Conservation (phyloP, 257 asterid genomes). For the Buddleja alternifolia region DNA sequence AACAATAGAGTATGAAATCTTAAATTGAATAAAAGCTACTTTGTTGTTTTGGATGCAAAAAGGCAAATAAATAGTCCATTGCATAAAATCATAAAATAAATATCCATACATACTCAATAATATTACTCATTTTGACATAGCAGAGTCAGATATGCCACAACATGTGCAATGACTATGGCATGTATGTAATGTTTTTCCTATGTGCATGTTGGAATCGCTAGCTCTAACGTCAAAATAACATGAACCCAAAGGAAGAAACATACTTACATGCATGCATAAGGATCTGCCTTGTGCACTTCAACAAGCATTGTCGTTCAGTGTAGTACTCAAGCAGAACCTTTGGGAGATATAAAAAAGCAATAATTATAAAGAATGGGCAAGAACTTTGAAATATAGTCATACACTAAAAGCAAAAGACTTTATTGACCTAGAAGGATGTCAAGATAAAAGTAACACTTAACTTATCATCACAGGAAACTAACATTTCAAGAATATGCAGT, state of each 20-base stretch:
- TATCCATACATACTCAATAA: background rate
- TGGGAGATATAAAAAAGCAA: conserved; percentile 18
- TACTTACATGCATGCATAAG: conserved; percentile 79
- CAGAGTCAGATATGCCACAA: background rate
- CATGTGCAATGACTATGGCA: background rate
- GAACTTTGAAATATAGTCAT: conserved; percentile 1
- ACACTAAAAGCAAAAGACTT: conserved; percentile 4
- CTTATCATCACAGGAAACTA: conserved; percentile 8
- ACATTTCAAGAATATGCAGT: conserved; percentile 25
- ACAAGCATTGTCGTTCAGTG: conserved; percentile 79
- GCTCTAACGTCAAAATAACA: conserved; percentile 20
- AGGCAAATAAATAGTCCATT: background rate
- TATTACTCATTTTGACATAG: conserved; percentile 15
- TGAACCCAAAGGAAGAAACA: conserved; percentile 30
- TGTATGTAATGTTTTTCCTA: conserved; percentile 10
- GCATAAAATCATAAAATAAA: background rate
- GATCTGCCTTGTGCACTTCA: conserved; percentile 90
- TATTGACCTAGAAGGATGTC: conserved; percentile 8
- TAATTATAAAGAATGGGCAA: conserved; percentile 15
- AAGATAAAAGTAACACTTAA: conserved; percentile 7
- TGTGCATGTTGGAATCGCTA: background rate
- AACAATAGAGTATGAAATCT: background rate
- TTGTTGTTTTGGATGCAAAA: conserved; percentile 7
- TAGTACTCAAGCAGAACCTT: conserved; percentile 85
- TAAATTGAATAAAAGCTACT: background rate